Conservation (phyloP, 495 filamentous ascomycete genomes). For the Schizothecium vesticola region DNA sequence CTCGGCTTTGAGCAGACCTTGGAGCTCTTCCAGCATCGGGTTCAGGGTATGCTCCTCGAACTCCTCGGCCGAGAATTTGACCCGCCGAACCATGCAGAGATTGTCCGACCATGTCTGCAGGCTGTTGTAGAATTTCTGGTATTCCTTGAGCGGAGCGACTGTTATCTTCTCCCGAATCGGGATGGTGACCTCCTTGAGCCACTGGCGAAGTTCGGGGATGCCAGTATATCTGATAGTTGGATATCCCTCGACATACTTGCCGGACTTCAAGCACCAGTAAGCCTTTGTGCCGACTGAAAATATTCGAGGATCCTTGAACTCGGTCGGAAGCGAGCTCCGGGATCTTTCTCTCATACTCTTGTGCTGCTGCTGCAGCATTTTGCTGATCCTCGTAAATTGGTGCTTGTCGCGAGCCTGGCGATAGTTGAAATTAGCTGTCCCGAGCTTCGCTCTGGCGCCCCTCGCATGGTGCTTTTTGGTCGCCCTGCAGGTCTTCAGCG, state of each 20-base stretch:
- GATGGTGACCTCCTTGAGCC: constrained; percentile 16
- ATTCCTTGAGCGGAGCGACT: constrained; percentile 8
- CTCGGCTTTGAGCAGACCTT: not conserved
- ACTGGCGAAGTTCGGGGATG: constrained; percentile 17
- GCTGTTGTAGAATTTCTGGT: constrained; percentile 1
- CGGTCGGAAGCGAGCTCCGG: not conserved
- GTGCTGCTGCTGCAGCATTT: constrained; percentile 1
- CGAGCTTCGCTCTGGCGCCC: not conserved
- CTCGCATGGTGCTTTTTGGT: not conserved
- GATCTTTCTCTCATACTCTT: not conserved
- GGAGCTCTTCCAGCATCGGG: not conserved
- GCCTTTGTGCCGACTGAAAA: constrained; percentile 17
- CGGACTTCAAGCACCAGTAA: constrained; percentile 14
- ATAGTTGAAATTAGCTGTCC: not conserved
- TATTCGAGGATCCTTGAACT: not conserved
- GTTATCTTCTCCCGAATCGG: constrained; percentile 8
- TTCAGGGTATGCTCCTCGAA: not conserved
- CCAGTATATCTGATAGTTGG: constrained; percentile 19
- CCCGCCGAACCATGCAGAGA: not conserved
- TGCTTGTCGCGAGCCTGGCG: not conserved
- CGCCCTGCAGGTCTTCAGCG: accelerated
- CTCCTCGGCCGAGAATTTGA: constrained; percentile 3
- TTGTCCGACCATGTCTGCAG: constrained; percentile 15
- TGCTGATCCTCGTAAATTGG: not conserved
- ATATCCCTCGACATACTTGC: not conserved